Conservation (phyloP, 176 grass and related monocot species). For the Ampelocalamus luodianensis region DNA sequence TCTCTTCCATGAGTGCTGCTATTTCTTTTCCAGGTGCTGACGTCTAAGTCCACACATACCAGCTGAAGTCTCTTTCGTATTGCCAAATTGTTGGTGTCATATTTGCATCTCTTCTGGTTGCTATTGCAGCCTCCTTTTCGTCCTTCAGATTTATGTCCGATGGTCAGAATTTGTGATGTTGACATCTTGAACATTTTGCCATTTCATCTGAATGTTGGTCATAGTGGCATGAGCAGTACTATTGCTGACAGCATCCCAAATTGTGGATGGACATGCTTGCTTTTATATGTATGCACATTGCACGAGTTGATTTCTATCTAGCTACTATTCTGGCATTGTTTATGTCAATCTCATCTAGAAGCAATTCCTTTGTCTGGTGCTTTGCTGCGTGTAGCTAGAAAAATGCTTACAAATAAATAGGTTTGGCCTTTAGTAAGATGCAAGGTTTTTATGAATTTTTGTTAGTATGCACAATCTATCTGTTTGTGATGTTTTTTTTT, state of each 20-base stretch:
- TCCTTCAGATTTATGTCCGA: conserved; percentile 23
- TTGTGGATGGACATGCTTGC: conserved; percentile 16
- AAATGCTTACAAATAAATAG: not conserved
- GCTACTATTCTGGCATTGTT: not conserved
- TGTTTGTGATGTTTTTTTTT: too few species aligned
- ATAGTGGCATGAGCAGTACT: conserved; percentile 16
- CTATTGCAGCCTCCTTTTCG: conserved; percentile 31
- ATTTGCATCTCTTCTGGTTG: conserved; percentile 45
- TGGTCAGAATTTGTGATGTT: conserved; percentile 30
- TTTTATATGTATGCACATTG: conserved; percentile 8
- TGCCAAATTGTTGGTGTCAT: conserved; percentile 46
- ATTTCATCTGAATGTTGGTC: conserved; percentile 35
- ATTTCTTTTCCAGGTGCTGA: conserved; percentile 43
- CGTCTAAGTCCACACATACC: conserved; percentile 45
- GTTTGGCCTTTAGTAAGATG: not conserved
- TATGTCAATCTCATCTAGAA: conserved; percentile 34
- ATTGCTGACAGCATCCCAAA: conserved; percentile 7
- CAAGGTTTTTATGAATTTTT: conserved; percentile 14
- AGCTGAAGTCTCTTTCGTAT: conserved; percentile 15
- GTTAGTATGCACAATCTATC: not conserved
- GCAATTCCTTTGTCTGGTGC: not conserved
- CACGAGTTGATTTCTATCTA: not conserved
- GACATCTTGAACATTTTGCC: conserved; percentile 19
- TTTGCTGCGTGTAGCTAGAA: not conserved
- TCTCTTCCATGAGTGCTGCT: conserved; percentile 28